Evolutionary conservation across 2,329 filamentous ascomycete genomes (phyloP), one percentile per base, ranked within the genome.

Genomic region (Zalaria obscura): DNA sequence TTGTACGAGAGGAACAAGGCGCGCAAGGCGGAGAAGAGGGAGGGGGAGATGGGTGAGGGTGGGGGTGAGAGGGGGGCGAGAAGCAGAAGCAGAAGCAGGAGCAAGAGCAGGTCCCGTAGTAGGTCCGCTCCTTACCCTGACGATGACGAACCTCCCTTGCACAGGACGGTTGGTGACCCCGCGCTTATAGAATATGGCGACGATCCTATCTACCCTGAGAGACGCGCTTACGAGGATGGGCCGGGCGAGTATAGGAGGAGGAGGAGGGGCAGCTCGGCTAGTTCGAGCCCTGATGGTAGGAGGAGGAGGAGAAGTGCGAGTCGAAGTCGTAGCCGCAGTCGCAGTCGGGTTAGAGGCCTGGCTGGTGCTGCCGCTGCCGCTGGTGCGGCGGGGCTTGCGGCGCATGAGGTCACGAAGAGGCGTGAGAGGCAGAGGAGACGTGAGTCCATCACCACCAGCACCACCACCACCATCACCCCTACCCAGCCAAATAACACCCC

Each of bases 141-240:
- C 50, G 64, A 61, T 44, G 52, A 53, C 54, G 60, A 58, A 10
- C 43, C 43, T 46, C 46, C 50, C 35, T 50, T 52, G 47, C 56
- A 57, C 45, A 55, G 59, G 49, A 62, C 67, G 52, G 58, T 62
- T 47, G 65, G 62, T 60, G 63, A 69, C 52, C 61, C 63, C 52
- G 68, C 65, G 45, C 59, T 79, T 58, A 76, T 80, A 60, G 75
- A 78, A 55, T 80, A 80, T 56, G 76, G 76, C 48, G 67, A 70
- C 54, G 71, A 75, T 53, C 76, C 75, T 5, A 73, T 80, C 41
- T 69, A 74, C 50, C 69, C 72, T 50, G 73, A 73, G 45, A 50
- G 62, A 26, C 55, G 54, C 40, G 57, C 54, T 29, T 55, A 57
- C 45, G 54, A 57, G 46, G 61, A 64, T 39, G 59, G 61, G 39